Evolutionary conservation across 345 rosid species (phyloP).

Genomic region (Rhizophora apiculata): DNA sequence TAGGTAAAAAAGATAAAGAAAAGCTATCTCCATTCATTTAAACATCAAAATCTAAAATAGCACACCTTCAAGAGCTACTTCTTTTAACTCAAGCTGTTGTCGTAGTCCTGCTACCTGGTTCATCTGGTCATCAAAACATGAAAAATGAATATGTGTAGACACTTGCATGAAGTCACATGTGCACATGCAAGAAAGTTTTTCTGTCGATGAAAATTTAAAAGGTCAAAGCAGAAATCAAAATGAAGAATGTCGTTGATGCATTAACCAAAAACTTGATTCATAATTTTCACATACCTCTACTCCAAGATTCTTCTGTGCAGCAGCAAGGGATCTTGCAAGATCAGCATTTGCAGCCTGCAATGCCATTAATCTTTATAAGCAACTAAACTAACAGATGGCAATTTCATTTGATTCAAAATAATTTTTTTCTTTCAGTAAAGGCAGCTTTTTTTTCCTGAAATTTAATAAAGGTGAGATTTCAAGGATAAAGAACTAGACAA

Average conservation of each 20-base stretch:
- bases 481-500: slow-evolving; percentile 1
- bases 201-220: neutral
- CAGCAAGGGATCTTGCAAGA: slow-evolving; percentile 79
- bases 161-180: neutral
- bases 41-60: neutral
- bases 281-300: slow-evolving; percentile 59
- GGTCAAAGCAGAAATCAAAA: slow-evolving; percentile 4
- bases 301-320: slow-evolving; percentile 79
- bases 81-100: slow-evolving; percentile 67
- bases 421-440: neutral
- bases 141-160: neutral
- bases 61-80: slow-evolving; percentile 73
- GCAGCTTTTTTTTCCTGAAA: too few species aligned
- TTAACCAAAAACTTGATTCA: slow-evolving; percentile 15
- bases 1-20: neutral
- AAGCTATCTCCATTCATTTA: neutral
- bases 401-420: slow-evolving; percentile 7
- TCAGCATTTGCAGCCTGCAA: slow-evolving; percentile 85
- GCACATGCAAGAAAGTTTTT: neutral
- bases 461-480: neutral
- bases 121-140: slow-evolving; percentile 47
- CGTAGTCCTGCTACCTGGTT: slow-evolving; percentile 62
- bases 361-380: slow-evolving; percentile 28
- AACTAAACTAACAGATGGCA: slow-evolving; percentile 12
- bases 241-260: neutral